These are phyloP conservation scores for Podospora conica DNA, from an alignment of 495 filamentous ascomycete genomes.

Conservation along the genomic window DNA sequence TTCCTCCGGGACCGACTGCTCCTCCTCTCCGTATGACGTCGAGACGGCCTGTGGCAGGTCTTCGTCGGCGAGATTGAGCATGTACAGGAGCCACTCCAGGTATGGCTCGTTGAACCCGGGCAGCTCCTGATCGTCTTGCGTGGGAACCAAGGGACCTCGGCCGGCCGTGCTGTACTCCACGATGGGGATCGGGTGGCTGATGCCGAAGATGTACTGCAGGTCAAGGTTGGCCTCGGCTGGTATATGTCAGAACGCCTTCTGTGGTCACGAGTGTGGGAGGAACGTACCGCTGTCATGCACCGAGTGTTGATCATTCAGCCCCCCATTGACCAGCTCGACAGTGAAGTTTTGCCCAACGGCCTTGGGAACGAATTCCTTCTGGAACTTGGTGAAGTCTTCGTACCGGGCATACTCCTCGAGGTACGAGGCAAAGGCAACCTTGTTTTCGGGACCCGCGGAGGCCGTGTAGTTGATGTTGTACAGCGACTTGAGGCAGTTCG, in stretches of 20 bases:
- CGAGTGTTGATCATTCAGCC: constrained; percentile 38
- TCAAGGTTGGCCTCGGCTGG: constrained; percentile 68
- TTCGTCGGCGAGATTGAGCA: constrained; percentile 27
- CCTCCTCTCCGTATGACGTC: constrained; percentile 77
- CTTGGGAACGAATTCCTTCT: constrained; percentile 43
- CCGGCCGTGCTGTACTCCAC: constrained; percentile 41
- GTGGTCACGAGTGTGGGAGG: background rate
- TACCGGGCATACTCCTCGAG: constrained; percentile 55
- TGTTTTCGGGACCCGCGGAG: constrained; percentile 13
- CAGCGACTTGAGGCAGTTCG: constrained; percentile 52
- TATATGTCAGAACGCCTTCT: background rate
- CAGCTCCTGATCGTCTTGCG: constrained; percentile 44
- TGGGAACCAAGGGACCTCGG: constrained; percentile 51
- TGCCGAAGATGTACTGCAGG: constrained; percentile 59
- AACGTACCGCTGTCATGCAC: constrained; percentile 21
- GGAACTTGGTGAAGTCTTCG: constrained; percentile 48
- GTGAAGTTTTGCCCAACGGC: constrained; percentile 51
- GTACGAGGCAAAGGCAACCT: constrained; percentile 43
- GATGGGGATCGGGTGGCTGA: constrained; percentile 33
- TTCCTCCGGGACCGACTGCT: constrained; percentile 61
- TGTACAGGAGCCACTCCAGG: constrained; percentile 61
- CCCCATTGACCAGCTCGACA: constrained; percentile 55
- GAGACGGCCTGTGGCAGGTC: constrained; percentile 69
- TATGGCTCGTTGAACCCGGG: constrained; percentile 71
- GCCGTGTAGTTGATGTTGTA: constrained; percentile 47